A percentile compares a stretch with the other conserved stretches of the same genome.
Conservation (phyloP, 148 eudicot genomes). For the Rhododendron williamsianum region DNA sequence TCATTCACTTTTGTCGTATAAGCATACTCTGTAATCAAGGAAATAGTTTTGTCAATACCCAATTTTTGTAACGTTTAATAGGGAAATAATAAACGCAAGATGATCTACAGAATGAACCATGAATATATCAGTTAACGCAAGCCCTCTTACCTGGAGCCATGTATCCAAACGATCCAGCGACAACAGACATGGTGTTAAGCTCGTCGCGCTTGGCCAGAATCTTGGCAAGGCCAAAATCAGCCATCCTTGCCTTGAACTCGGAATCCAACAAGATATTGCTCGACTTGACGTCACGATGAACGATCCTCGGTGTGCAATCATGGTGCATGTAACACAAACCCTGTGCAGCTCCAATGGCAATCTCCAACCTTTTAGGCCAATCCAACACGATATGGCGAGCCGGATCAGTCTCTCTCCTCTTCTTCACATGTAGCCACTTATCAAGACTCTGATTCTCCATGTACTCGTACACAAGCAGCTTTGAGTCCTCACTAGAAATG, state of each 20-base stretch:
- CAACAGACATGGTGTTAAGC: constrained; percentile 39
- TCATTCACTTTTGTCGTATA: constrained; percentile 45
- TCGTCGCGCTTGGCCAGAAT: constrained; percentile 29
- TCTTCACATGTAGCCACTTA: constrained; percentile 12
- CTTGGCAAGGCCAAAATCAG: constrained; percentile 57
- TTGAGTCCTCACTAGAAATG: constrained; percentile 53
- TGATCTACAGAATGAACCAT: not conserved
- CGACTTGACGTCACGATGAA: constrained; percentile 57
- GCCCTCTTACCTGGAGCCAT: constrained; percentile 49
- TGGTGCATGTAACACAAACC: constrained; percentile 59
- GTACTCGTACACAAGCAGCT: constrained; percentile 67
- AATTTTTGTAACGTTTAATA: not conserved
- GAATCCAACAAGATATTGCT: constrained; percentile 54
- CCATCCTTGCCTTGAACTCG: constrained; percentile 45
- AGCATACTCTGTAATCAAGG: constrained; percentile 33
- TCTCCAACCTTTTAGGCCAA: constrained; percentile 46
- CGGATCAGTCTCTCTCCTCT: not conserved
- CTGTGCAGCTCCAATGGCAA: constrained; percentile 49
- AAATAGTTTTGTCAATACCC: not conserved
- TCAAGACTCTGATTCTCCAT: constrained; percentile 54
- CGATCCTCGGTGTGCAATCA: constrained; percentile 37
- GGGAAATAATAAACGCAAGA: not conserved
- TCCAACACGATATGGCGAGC: constrained; percentile 13
- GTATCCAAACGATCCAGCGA: constrained; percentile 60
- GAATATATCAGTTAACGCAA: not conserved